Conservation (phyloP, 75 land plant species). For the Cupressus sempervirens region DNA sequence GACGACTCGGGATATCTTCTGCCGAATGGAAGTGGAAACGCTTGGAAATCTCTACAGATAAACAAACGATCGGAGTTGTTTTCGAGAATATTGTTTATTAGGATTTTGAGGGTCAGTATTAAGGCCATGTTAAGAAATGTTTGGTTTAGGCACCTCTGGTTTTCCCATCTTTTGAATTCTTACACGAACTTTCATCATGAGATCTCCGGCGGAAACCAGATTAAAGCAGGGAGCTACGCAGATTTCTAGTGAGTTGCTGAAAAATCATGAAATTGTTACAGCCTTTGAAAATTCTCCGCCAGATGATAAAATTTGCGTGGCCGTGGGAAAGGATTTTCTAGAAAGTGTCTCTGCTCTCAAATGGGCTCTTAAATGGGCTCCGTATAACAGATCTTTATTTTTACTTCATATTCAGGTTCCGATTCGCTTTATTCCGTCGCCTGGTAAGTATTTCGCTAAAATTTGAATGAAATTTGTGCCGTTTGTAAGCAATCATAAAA, state of each 20-base stretch:
- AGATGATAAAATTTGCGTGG: slow-evolving; percentile 20
- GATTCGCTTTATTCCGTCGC: background rate
- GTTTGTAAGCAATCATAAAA: background rate
- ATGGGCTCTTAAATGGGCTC: slow-evolving; percentile 32
- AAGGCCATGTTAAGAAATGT: background rate
- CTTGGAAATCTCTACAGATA: no score
- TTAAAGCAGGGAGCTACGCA: background rate
- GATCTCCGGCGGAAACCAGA: background rate
- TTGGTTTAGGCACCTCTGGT: background rate
- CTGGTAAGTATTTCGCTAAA: background rate
- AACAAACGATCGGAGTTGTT: no score
- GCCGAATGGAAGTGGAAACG: no score
- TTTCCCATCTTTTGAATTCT: no score
- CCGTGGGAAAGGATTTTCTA: slow-evolving; percentile 25
- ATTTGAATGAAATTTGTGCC: background rate
- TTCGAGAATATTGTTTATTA: no score
- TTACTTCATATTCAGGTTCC: background rate
- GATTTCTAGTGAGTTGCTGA: background rate
- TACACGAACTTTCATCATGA: background rate
- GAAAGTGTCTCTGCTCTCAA: slow-evolving; percentile 12
- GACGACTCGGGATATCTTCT: no score
- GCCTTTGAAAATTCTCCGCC: background rate
- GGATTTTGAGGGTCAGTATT: no score
- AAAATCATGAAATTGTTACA: background rate
- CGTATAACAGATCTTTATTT: slow-evolving; percentile 5